A percentile compares a stretch with the other conserved stretches of the same genome.
Conservation (phyloP, 176 grass and related monocot genomes). For the Rhynchospora tenuis region DNA sequence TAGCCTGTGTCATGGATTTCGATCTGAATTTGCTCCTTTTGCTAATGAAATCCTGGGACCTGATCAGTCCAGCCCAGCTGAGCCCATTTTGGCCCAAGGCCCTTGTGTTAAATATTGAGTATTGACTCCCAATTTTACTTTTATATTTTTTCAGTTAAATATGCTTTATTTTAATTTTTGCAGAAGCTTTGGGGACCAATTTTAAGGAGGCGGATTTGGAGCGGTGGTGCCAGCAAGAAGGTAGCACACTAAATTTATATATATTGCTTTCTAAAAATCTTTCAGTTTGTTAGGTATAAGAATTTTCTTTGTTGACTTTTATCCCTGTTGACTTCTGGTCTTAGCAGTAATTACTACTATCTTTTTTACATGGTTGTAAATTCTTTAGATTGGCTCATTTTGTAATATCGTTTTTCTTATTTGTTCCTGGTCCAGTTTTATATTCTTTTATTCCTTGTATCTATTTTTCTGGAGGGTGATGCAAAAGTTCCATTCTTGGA, state of each 20-base stretch:
- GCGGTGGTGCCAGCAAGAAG: slow-evolving; percentile 61
- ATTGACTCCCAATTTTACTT: slow-evolving; percentile 12
- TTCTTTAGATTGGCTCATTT: neutral
- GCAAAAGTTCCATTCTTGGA: neutral
- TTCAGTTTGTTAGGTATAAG: slow-evolving; percentile 18
- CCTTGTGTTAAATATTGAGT: slow-evolving; percentile 13
- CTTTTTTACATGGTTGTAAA: neutral
- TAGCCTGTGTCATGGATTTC: neutral
- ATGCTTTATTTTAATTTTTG: slow-evolving; percentile 26
- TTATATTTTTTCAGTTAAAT: slow-evolving; percentile 18
- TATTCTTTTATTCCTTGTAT: neutral
- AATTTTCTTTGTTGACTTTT: slow-evolving; percentile 19
- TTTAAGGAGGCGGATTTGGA: slow-evolving; percentile 68
- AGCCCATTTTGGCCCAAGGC: slow-evolving; percentile 2
- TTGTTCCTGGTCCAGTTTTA: neutral
- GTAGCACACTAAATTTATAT: slow-evolving; percentile 41
- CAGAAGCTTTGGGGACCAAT: slow-evolving; percentile 64
- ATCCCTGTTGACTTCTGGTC: slow-evolving; percentile 8
- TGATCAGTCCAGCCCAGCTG: neutral
- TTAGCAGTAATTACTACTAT: neutral
- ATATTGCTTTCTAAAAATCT: slow-evolving; percentile 16
- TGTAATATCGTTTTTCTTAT: neutral
- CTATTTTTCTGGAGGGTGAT: neutral
- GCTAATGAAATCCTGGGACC: neutral
- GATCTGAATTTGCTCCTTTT: slow-evolving; percentile 8